Base-by-base conservation (phyloP, 2,329 filamentous ascomycete species). In the Claviceps sp. region DNA sequence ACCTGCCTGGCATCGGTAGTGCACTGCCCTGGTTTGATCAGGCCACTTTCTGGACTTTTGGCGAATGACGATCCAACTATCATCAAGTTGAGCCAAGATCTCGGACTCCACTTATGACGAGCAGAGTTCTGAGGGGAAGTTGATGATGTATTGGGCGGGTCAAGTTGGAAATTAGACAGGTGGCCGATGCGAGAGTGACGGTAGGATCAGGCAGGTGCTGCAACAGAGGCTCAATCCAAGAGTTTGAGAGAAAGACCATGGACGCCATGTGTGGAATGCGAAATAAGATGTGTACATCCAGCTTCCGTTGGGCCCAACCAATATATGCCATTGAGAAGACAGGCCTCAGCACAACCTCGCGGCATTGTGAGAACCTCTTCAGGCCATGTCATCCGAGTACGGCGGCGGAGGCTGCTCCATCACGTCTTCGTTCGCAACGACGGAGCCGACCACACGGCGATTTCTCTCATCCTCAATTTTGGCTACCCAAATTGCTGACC, bases 401-500 rank as follows among this genome's bases (percentile, higher is more conserved):
- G 58, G 55, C 38, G 62, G 61, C 2, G 63, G 62, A 13, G 59
- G 48, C 55, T 52, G 54, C 20, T 55, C 54, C 30, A 57, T 47
- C 22, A 51, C 47, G n/a, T 59, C 57, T 37, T 57, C 55, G 5
- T 53, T 51, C 16, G 47, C 50, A 9, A 52, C 56, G 34, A 48
- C 50, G 52, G 55, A 34, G 9, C 54, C 54, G 30, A 57, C 50
- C 4, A 48, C 55, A 41, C 41, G 51, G 30, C 53, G 48, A 22
- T 58, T 58, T 48, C 65, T 69, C 58, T 78, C 72, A 51, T 79
- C 73, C 67, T 97, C 90, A 49, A 96, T 70, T 57, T 84, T 81
- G 2, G 83, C 83, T 2, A 82, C 87, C 90, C 91, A 97, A 38
- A 97, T 71, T 1, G 88, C 91, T 44, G 87, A 84, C 2, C 91